phyloP scores from a whole-genome alignment of 768 basidiomycete genomes.

The Mycena venus region DNA sequence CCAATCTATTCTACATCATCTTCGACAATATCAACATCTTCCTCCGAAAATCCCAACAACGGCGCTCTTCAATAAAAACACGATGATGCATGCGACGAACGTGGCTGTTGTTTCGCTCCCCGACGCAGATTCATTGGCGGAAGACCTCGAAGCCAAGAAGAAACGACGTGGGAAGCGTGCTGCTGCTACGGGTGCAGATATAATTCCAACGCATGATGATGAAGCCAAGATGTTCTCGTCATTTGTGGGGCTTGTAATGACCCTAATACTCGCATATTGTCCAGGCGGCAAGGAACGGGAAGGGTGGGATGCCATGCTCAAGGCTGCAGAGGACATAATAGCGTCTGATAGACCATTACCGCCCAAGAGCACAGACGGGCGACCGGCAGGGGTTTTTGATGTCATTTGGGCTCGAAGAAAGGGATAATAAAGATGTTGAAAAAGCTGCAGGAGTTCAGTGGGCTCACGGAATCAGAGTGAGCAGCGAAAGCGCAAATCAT shows the following conservation, averaged over 20 bases:
- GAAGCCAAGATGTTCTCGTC: constrained; percentile 17
- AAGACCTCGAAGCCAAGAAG: constrained; percentile 32
- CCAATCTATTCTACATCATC: constrained; percentile 34
- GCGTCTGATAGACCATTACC: constrained; percentile 38
- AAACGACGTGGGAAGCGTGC: constrained; percentile 34
- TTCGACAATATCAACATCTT: constrained; percentile 53
- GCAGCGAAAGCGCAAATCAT: constrained; percentile 36
- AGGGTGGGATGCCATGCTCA: constrained; percentile 22
- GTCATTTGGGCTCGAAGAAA: constrained; percentile 47
- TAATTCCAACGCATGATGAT: constrained; percentile 36
- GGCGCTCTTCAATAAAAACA: constrained; percentile 42
- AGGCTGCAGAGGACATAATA: constrained; percentile 17
- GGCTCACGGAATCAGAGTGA: constrained; percentile 35
- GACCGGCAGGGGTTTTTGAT: constrained; percentile 45
- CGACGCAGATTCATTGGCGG: constrained; percentile 15
- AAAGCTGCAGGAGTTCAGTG: constrained; percentile 35
- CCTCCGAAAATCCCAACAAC: constrained; percentile 46
- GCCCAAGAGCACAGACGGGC: constrained; percentile 14
- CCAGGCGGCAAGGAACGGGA: constrained; percentile 32
- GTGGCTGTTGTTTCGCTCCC: constrained; percentile 30
- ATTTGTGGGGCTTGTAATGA: constrained; percentile 28
- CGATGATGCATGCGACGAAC: constrained; percentile 40
- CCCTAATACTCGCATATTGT: constrained; percentile 31
- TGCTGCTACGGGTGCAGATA: constrained; percentile 32
- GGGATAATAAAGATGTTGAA: constrained; percentile 42